phyloP scores from a whole-genome alignment of 129 eudicot genomes.

The Heracleum sosnowskyi region DNA sequence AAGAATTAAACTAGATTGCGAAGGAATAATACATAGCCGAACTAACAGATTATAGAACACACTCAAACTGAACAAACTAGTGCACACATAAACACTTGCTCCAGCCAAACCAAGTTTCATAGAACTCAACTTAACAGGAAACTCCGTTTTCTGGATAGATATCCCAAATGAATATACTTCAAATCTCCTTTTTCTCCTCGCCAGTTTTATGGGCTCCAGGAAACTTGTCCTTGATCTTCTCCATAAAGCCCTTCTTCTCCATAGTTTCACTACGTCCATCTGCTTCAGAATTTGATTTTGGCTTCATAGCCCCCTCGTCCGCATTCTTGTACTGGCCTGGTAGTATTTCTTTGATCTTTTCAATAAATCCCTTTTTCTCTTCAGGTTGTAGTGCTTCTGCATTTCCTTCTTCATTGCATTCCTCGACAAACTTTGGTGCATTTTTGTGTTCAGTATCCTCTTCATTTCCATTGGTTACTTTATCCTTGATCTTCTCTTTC shows the following conservation, averaged over 20 bases:
- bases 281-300: slow-evolving; percentile 11
- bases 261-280: slow-evolving; percentile 16
- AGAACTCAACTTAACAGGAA: background rate
- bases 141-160: background rate
- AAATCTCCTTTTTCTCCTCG: slow-evolving; percentile 27
- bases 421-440: background rate
- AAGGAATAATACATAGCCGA: background rate
- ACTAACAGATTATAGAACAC: background rate
- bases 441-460: slow-evolving; percentile 13
- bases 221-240: slow-evolving; percentile 51
- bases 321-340: slow-evolving; percentile 44
- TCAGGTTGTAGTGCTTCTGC: slow-evolving; percentile 16
- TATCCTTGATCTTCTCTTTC: slow-evolving; percentile 30
- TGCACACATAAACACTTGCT: background rate
- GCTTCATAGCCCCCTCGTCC: slow-evolving; percentile 14
- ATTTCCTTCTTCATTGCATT: slow-evolving; percentile 4
- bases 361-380: slow-evolving; percentile 46
- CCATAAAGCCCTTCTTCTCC: slow-evolving; percentile 58
- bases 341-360: slow-evolving; percentile 45
- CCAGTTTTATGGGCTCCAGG: slow-evolving; percentile 38
- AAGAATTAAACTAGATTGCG: background rate
- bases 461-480: slow-evolving; percentile 17
- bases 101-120: background rate
- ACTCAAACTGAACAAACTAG: background rate
- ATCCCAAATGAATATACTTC: background rate